phyloP scores from a whole-genome alignment of 495 filamentous ascomycete genomes.

The Penicillium waksmanii region DNA sequence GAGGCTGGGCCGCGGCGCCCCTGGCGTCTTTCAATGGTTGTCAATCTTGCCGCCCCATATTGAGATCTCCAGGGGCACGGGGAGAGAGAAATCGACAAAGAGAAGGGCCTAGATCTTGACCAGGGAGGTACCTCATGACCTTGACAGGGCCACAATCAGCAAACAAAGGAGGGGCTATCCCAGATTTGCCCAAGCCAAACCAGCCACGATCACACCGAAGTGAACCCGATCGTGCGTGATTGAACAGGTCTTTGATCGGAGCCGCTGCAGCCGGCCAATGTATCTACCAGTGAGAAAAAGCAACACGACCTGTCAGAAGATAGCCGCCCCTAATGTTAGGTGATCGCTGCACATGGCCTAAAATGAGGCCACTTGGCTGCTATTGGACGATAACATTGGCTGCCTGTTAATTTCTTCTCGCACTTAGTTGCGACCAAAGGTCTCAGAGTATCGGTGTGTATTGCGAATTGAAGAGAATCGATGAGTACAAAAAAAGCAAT shows the following conservation, averaged over 20 bases:
- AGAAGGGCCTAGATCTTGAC: conserved; percentile 12
- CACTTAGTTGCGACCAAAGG: background rate
- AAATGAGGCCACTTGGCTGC: conserved; percentile 5
- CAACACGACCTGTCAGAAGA: conserved; percentile 30
- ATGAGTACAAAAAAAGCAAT: background rate
- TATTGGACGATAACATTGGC: conserved; percentile 7
- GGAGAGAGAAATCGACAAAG: background rate
- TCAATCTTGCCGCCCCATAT: background rate
- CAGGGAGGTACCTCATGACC: conserved; percentile 21
- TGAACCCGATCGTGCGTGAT: conserved; percentile 18
- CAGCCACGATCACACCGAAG: conserved; percentile 35
- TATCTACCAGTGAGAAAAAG: conserved; percentile 13
- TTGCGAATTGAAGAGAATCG: background rate
- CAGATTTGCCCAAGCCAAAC: conserved; percentile 12
- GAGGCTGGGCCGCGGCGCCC: background rate
- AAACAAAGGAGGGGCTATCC: conserved; percentile 23
- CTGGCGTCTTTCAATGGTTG: background rate
- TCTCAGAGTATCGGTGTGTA: background rate
- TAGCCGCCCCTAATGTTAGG: conserved; percentile 17
- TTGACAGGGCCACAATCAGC: conserved; percentile 18
- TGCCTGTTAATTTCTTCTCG: background rate
- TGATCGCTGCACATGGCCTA: conserved; percentile 16
- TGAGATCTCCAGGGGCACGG: background rate
- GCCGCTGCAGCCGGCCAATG: conserved; percentile 27
- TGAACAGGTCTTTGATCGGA: conserved; percentile 22